Evolutionary conservation across 768 basidiomycete species (phyloP).

Genomic region (Podaxis sp.): DNA sequence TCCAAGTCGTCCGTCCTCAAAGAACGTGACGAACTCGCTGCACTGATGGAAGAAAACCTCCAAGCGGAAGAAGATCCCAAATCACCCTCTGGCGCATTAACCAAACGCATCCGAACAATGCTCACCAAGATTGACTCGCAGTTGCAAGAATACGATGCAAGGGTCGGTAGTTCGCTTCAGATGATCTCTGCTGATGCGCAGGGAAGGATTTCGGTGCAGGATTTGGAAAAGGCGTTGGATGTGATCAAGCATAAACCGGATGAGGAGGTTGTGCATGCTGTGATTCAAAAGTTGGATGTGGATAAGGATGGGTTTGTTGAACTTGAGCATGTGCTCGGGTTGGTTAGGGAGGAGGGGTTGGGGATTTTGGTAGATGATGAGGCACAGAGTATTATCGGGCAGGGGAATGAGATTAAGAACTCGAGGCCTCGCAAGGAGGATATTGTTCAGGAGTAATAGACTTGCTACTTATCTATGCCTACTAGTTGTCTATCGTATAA

Average conservation of each 20-base stretch:
- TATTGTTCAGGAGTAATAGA: conserved; percentile 72
- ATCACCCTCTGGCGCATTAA: conserved; percentile 82
- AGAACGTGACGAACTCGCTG: conserved; percentile 88
- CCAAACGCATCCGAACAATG: conserved; percentile 95
- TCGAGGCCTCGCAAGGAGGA: conserved; percentile 91
- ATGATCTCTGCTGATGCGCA: conserved; percentile 84
- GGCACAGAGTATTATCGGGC: conserved; percentile 78
- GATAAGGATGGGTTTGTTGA: conserved; percentile 96
- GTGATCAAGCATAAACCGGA: conserved; percentile 94
- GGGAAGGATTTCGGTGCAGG: conserved; percentile 85
- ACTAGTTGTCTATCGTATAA: neutral
- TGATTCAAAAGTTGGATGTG: conserved; percentile 92
- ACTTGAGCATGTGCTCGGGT: conserved; percentile 88
- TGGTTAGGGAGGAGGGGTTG: conserved; percentile 85
- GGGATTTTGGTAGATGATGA: conserved; percentile 86
- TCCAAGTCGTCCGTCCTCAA: conserved; percentile 94
- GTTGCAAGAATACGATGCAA: conserved; percentile 86
- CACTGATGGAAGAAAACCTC: conserved; percentile 92
- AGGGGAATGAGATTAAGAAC: conserved; percentile 79
- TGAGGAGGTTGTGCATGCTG: conserved; percentile 81
- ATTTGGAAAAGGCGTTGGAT: conserved; percentile 85
- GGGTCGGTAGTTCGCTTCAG: conserved; percentile 81
- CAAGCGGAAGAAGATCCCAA: conserved; percentile 85
- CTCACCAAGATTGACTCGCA: conserved; percentile 93
- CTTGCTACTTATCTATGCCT: neutral